Conservation (phyloP, 306 rosid species). For the Astragalus glycyphyllos region DNA sequence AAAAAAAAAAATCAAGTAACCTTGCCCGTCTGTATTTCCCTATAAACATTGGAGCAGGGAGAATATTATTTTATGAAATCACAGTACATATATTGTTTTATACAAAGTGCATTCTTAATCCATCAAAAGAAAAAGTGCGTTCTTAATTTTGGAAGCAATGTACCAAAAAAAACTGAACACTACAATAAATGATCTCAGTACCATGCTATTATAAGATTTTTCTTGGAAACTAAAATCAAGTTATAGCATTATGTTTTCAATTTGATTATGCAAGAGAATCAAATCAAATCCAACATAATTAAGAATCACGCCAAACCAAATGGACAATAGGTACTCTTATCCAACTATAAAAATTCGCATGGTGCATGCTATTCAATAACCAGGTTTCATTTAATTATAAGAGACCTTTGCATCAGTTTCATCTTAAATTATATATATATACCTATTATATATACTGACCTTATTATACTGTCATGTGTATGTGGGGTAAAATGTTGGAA, state of each 20-base stretch:
- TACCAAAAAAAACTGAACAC: not conserved
- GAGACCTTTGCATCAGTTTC: not conserved
- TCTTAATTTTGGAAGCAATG: no score
- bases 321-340: conserved; percentile 1
- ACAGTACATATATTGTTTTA: no score
- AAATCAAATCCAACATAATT: not conserved
- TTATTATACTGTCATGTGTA: not conserved
- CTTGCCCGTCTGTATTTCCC: no score
- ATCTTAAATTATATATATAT: not conserved
- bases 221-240: conserved; percentile 9
- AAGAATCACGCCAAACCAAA: conserved; percentile 8
- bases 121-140: no score
- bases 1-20: no score
- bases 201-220: not conserved
- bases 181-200: not conserved
- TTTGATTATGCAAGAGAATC: not conserved
- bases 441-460: not conserved
- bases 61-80: no score
- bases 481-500: conserved; percentile 44
- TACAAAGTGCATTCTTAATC: no score
- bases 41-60: no score
- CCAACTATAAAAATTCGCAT: conserved; percentile 37
- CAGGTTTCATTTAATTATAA: conserved; percentile 1
- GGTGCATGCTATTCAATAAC: conserved; percentile 26
- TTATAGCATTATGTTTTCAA: not conserved